Conservation (phyloP, 371 early-diverging fungal species). For the Haplosporangium sp. region DNA sequence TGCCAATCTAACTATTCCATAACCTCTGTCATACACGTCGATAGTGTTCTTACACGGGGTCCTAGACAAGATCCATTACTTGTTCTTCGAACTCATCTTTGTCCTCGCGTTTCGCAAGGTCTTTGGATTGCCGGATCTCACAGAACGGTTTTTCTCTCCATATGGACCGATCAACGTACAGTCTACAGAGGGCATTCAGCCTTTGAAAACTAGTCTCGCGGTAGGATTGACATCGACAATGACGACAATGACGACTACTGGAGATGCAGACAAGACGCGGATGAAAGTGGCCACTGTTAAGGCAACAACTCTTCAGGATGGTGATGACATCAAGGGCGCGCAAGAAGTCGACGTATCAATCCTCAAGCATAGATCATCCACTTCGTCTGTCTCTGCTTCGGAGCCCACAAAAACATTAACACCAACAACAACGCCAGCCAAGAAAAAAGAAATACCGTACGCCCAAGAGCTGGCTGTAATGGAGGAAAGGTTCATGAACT, state of each 20-base stretch:
- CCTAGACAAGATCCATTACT: slow-evolving; percentile 60
- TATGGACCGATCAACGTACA: slow-evolving; percentile 13
- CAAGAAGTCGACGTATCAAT: neutral
- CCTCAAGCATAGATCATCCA: neutral
- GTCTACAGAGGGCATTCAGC: slow-evolving; percentile 11
- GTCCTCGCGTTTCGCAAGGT: slow-evolving; percentile 50
- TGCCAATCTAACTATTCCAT: no score
- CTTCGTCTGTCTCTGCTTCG: neutral
- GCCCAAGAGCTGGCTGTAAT: slow-evolving; percentile 34
- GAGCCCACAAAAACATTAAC: neutral
- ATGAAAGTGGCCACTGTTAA: neutral
- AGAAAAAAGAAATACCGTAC: slow-evolving; percentile 13
- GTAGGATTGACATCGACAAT: neutral
- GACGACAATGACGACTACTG: neutral
- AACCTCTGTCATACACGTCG: neutral
- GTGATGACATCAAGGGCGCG: neutral
- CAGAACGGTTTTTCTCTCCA: slow-evolving; percentile 24
- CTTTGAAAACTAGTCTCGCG: slow-evolving; percentile 28
- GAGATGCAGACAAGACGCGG: neutral
- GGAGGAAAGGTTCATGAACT: slow-evolving; percentile 41
- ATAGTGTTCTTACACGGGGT: slow-evolving; percentile 39
- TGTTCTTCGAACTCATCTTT: slow-evolving; percentile 60
- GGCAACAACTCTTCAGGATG: slow-evolving; percentile 11
- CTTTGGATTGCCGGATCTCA: slow-evolving; percentile 33
- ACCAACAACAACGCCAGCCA: neutral